Evolutionary conservation across 2,329 filamentous ascomycete species (phyloP).

Genomic region (Pseudogymnoascus sp.): DNA sequence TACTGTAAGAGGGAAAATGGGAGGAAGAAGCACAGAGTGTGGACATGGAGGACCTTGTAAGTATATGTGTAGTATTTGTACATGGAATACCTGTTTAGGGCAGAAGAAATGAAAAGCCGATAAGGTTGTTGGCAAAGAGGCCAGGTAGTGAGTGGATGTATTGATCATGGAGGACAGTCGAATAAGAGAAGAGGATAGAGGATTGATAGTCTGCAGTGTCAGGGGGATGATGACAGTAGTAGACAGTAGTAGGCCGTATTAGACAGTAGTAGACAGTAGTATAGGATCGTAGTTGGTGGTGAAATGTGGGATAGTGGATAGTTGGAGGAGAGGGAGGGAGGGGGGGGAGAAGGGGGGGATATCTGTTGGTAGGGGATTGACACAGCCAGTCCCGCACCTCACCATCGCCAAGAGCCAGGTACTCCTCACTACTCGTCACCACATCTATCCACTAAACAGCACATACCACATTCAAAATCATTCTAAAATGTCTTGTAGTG

Average conservation of each 20-base stretch:
- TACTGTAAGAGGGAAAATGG: background rate
- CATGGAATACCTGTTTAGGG: background rate
- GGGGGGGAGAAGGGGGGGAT: background rate
- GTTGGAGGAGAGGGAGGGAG: background rate
- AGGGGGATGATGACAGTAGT: background rate
- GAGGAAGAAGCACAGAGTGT: background rate
- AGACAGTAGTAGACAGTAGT: background rate
- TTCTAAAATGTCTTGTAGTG: too few species aligned
- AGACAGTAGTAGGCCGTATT: too few species aligned
- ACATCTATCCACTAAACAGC: background rate
- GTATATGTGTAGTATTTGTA: slow-evolving; percentile 3
- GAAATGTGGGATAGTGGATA: background rate
- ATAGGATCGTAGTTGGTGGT: background rate
- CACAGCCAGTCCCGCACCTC: background rate
- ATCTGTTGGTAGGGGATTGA: background rate
- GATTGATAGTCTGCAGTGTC: background rate
- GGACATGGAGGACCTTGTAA: slow-evolving; percentile 4
- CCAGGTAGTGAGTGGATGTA: slow-evolving; percentile 4
- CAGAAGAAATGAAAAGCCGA: slow-evolving; percentile 2
- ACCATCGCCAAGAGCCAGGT: background rate
- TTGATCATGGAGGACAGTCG: background rate
- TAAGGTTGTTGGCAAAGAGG: slow-evolving; percentile 4
- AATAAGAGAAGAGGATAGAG: background rate
- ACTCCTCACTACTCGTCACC: background rate
- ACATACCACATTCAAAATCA: slow-evolving; percentile 4